Evolutionary conservation across 1,284 basidiomycete species (phyloP).

Genomic region (Ceratobasidium sp.): DNA sequence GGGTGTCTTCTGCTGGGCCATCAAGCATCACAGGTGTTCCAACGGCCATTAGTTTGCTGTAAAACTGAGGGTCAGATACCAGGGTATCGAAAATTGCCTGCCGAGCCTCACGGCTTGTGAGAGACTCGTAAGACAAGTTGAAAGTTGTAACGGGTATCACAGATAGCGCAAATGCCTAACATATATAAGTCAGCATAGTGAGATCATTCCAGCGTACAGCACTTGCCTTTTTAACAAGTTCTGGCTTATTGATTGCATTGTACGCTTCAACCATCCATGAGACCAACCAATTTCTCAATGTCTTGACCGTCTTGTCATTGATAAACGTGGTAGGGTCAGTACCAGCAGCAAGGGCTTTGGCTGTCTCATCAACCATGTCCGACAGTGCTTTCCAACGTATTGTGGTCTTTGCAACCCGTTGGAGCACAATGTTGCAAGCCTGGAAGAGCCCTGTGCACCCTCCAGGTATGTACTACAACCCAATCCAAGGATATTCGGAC

Average conservation of each 20-base stretch:
- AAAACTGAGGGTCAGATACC: neutral
- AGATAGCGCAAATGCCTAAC: slow-evolving; percentile 47
- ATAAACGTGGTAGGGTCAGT: slow-evolving; percentile 43
- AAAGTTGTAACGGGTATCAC: slow-evolving; percentile 6
- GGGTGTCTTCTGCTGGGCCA: no score
- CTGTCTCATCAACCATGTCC: slow-evolving; percentile 53
- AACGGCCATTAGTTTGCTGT: neutral
- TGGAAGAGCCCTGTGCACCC: slow-evolving; percentile 52
- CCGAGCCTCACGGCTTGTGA: slow-evolving; percentile 42
- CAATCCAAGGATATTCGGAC: slow-evolving; percentile 50
- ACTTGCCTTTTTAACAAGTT: slow-evolving; percentile 33
- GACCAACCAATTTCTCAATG: slow-evolving; percentile 10
- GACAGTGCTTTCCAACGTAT: slow-evolving; percentile 54
- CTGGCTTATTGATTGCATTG: slow-evolving; percentile 27
- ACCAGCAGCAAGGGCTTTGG: slow-evolving; percentile 44
- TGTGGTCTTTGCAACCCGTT: slow-evolving; percentile 54
- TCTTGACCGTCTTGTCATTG: neutral
- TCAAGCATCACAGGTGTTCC: no score
- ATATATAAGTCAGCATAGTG: neutral
- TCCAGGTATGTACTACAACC: slow-evolving; percentile 50
- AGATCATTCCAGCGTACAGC: neutral
- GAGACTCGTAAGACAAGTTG: slow-evolving; percentile 45
- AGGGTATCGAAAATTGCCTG: neutral
- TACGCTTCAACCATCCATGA: slow-evolving; percentile 16
- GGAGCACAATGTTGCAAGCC: slow-evolving; percentile 57